Conservation (phyloP, 2,329 filamentous ascomycete species). For the Colletotrichum sp. region DNA sequence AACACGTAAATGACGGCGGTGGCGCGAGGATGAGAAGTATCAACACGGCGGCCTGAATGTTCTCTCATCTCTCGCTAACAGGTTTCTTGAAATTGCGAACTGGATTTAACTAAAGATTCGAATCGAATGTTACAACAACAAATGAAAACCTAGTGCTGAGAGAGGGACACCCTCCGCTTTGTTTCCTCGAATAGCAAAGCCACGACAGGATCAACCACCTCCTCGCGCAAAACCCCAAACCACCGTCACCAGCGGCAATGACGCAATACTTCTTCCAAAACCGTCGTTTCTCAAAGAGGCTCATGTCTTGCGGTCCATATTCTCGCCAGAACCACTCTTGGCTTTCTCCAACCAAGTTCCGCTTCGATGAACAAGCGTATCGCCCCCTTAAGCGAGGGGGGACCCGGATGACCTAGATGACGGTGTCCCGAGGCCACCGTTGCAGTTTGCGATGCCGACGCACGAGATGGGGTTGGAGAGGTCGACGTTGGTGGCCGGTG, state of each 20-base stretch:
- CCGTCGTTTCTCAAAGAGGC: neutral
- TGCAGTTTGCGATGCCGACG: neutral
- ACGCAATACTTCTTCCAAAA: neutral
- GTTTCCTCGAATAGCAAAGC: neutral
- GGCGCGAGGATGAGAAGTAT: neutral
- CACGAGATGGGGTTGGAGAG: neutral
- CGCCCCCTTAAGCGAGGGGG: neutral
- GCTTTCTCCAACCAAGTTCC: neutral
- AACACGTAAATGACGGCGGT: neutral
- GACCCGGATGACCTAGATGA: neutral
- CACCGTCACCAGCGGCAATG: neutral
- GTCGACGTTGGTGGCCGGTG: neutral
- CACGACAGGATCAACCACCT: neutral
- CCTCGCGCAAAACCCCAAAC: neutral
- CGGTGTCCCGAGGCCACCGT: neutral
- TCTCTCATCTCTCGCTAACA: neutral
- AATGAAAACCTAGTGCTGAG: neutral
- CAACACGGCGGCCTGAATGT: neutral
- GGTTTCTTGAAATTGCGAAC: neutral
- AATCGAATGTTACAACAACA: neutral
- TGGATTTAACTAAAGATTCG: fast-evolving
- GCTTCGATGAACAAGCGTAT: neutral
- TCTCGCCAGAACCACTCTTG: neutral
- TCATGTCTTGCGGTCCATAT: neutral
- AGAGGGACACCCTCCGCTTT: neutral